These are phyloP conservation scores for Phytophthora nicotianae DNA, from an alignment of 352 stramenopile genomes.

Conservation along the genomic window DNA sequence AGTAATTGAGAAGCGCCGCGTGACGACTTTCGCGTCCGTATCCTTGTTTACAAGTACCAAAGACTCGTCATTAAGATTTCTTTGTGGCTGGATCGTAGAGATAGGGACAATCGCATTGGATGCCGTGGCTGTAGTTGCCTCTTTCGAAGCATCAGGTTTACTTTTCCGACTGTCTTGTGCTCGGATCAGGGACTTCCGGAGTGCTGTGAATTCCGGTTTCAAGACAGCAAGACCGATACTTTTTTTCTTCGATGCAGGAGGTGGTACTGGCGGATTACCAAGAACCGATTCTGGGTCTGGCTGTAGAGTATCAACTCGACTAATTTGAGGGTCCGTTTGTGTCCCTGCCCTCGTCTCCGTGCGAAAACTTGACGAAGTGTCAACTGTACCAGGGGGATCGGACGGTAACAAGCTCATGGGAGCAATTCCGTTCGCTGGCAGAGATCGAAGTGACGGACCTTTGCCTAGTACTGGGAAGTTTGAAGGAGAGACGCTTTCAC, in stretches of 20 bases:
- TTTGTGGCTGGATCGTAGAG: not conserved
- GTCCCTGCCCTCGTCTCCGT: slow-evolving; percentile 18
- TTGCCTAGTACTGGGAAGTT: slow-evolving; percentile 22
- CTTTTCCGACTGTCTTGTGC: slow-evolving; percentile 13
- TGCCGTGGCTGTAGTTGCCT: not conserved
- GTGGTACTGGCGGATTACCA: not conserved
- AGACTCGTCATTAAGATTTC: slow-evolving; percentile 1
- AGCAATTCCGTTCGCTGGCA: slow-evolving; percentile 11
- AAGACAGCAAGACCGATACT: slow-evolving; percentile 33
- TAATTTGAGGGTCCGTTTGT: slow-evolving; percentile 14
- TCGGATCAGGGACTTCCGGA: slow-evolving; percentile 23
- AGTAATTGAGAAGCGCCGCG: slow-evolving; percentile 45
- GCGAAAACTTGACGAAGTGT: slow-evolving; percentile 15
- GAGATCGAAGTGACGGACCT: not conserved
- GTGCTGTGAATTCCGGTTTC: slow-evolving; percentile 26
- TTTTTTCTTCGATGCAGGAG: slow-evolving; percentile 24
- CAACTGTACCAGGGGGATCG: slow-evolving; percentile 8
- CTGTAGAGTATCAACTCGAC: slow-evolving; percentile 12
- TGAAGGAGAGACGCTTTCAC: slow-evolving; percentile 2
- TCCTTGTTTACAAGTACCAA: slow-evolving; percentile 2
- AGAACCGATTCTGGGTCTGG: slow-evolving; percentile 2
- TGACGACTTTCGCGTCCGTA: slow-evolving; percentile 31
- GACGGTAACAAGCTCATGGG: slow-evolving; percentile 18
- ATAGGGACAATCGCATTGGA: not conserved
- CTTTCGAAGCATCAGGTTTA: slow-evolving; percentile 21